Evolutionary conservation across 768 basidiomycete genomes (phyloP).

Genomic region (Kwoniella botswanensis): DNA sequence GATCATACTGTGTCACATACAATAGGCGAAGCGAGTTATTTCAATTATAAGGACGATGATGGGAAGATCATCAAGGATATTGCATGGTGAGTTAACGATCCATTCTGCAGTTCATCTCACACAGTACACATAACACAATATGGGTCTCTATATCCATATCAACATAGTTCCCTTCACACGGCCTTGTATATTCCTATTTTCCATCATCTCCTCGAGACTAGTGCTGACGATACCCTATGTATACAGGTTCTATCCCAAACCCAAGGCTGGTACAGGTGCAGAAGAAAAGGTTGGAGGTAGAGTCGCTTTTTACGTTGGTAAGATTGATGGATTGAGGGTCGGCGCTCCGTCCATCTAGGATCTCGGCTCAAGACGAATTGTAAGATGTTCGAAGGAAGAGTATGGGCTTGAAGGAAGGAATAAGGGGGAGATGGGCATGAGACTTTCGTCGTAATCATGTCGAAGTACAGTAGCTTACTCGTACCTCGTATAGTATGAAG

Average conservation of each 20-base stretch:
- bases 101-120: too few species aligned
- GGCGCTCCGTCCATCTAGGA: conserved; percentile 37
- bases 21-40: conserved; percentile 51
- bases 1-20: background rate
- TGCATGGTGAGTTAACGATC: conserved; percentile 42
- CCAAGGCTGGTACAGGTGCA: conserved; percentile 42
- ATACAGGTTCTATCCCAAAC: conserved; percentile 52
- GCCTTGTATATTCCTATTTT: too few species aligned
- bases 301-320: conserved; percentile 55
- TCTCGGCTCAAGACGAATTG: background rate
- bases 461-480: too few species aligned
- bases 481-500: too few species aligned
- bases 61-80: conserved; percentile 53
- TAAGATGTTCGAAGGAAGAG: background rate
- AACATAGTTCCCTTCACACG: too few species aligned
- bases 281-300: conserved; percentile 51
- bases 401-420: too few species aligned
- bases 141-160: too few species aligned
- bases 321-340: conserved; percentile 39
- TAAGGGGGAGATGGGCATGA: too few species aligned
- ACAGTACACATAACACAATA: too few species aligned
- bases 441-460: too few species aligned
- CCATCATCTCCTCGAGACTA: too few species aligned
- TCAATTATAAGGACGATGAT: conserved; percentile 50
- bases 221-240: too few species aligned